Percentiles rank a stretch among this genome's conserved stretches.
Evolutionary conservation across 225 moss, liverwort and hornwort genomes (phyloP).

Genomic region (Sphagnum contortum): DNA sequence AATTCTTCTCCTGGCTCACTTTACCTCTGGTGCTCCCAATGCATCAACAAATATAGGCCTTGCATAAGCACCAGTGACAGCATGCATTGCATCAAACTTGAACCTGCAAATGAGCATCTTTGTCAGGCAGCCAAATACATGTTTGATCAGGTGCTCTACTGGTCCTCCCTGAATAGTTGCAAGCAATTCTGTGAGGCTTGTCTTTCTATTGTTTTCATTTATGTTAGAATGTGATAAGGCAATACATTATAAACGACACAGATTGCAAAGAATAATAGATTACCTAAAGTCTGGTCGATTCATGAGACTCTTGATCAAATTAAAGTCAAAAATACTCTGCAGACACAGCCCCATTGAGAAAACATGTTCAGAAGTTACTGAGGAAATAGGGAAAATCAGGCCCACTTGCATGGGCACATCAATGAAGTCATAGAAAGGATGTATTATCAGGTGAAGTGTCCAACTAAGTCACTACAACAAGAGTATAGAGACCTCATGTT

Average conservation of each 20-base stretch:
- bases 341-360: not conserved
- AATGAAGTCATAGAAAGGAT: no score
- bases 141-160: not conserved
- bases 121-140: not conserved
- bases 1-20: no score
- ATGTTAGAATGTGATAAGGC: no score
- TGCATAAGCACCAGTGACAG: constrained; percentile 88
- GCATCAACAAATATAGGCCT: constrained; percentile 73
- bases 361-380: not conserved
- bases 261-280: no score
- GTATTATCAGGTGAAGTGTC: no score
- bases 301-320: constrained; percentile 50
- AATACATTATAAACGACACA: no score
- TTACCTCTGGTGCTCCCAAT: constrained; percentile 58
- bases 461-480: no score
- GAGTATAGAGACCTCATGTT: no score
- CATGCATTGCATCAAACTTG: constrained; percentile 98
- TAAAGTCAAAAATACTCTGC: constrained; percentile 72
- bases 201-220: no score
- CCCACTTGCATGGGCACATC: no score
- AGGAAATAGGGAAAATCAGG: not conserved
- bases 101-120: constrained; percentile 21
- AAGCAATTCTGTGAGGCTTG: no score
- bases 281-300: constrained; percentile 57
- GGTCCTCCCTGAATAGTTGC: no score